Percentiles rank a stretch among this genome's conserved stretches.
Conservation (phyloP, 768 basidiomycete genomes). For the Guyanaporus albipodus region DNA sequence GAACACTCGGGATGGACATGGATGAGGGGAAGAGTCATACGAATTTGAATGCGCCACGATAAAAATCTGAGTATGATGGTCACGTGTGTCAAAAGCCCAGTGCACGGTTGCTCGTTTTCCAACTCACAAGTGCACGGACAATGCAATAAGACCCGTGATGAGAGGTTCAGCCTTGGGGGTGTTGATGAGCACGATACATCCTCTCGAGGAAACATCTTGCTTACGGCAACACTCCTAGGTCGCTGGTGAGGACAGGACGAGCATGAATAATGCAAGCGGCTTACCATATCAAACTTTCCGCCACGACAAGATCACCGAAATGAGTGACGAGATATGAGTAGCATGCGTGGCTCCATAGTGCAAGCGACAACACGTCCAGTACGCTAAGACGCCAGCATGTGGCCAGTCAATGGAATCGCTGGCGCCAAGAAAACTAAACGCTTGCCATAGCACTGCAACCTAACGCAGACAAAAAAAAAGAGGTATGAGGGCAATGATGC, state of each 20-base stretch:
- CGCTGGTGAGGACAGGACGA: background rate
- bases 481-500: background rate
- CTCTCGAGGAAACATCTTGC: background rate
- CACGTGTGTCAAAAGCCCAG: background rate
- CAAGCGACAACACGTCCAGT: background rate
- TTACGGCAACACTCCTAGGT: background rate
- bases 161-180: background rate
- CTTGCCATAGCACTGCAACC: constrained; percentile 1
- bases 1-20: background rate
- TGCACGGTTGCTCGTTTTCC: background rate
- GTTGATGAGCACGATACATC: background rate
- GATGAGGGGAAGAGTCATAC: background rate
- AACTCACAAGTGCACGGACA: constrained; percentile 4
- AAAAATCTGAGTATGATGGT: background rate
- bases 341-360: background rate
- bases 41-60: constrained; percentile 3
- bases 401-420: background rate
- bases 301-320: background rate
- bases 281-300: background rate
- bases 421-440: background rate
- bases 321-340: constrained; percentile 1
- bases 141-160: background rate
- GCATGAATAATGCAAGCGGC: background rate
- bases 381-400: background rate
- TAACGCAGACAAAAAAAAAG: background rate